Base-by-base conservation (phyloP, 371 early-diverging fungal species). In the Lichtheimia ramosa region DNA sequence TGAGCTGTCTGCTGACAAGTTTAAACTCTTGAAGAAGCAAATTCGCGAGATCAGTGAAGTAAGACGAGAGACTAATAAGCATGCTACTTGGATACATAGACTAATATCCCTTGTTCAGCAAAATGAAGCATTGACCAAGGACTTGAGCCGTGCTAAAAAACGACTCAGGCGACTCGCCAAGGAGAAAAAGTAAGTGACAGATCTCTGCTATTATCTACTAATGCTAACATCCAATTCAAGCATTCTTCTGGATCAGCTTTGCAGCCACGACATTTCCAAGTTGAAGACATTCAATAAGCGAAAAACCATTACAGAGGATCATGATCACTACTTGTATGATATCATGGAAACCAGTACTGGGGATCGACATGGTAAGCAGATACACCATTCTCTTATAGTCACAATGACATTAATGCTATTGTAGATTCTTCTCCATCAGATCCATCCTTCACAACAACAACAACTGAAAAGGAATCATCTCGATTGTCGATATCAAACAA, bases 21-120 rank as follows among this genome's bases (percentile, higher is more conserved):
- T 79, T 56, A 71, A 66, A 21, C 63, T 69, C 2, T 55, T 84
- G 52, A 84, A 84, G 64, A 58, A 73, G 51, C 76, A 73, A 53
- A 71, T 84, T 25, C 74, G 78, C 59, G 77, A 78, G 52, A 74
- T 80, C 24, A 48, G 77, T 25, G 74, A 82, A 68, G 83, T 81
- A 53, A 46, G 46, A 23, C 8, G 25, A 25, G 23, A 25, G 25
- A 25, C 25, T 25, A n/a, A 25, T 25, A 25, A 5, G 3, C 25
- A 25, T 25, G 5, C 25, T 3, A 25, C 25, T 25, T 25, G 25
- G 2, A 25, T n/a, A n/a, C n/a, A 25, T 25, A 25, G 5, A 25
- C 25, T 25, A 25, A 25, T 15, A 13, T 8, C 12, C 27, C 40
- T 42, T 21, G 25, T 52, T 8, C 43, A 78, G 84, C 72, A 74